A percentile compares a stretch with the other conserved stretches of the same genome.
phyloP scores from a whole-genome alignment of 164 flowering plant genomes.

The Magnolia kwangsiensis region DNA sequence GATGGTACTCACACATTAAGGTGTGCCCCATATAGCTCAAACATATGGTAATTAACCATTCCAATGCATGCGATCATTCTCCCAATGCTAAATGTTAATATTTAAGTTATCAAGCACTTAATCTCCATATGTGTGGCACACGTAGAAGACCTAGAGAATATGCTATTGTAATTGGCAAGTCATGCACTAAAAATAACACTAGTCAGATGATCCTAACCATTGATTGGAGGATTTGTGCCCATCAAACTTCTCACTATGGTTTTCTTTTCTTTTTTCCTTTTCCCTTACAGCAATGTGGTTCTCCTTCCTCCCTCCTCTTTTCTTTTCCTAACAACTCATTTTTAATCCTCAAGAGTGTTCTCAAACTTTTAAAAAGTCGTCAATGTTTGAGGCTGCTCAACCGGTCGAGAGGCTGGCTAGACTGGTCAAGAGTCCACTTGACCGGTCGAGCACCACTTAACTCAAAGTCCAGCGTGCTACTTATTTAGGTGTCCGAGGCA shows the following conservation, averaged over 20 bases:
- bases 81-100: not conserved
- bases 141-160: not conserved
- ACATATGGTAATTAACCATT: not conserved
- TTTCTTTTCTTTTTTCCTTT: too few relatives aligned
- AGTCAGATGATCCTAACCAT: not conserved
- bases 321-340: too few relatives aligned
- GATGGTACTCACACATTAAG: not conserved
- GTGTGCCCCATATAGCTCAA: not conserved
- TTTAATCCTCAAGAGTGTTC: too few relatives aligned
- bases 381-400: too few relatives aligned
- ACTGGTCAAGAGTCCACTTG: too few relatives aligned
- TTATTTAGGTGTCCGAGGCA: too few relatives aligned
- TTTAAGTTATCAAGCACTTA: not conserved
- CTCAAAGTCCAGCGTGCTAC: too few relatives aligned
- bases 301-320: too few relatives aligned
- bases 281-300: too few relatives aligned
- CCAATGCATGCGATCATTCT: not conserved
- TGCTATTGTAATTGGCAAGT: not conserved
- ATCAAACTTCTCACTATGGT: not conserved
- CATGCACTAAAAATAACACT: not conserved
- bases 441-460: too few relatives aligned
- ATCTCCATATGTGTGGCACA: not conserved
- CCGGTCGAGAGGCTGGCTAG: too few relatives aligned
- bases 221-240: not conserved
- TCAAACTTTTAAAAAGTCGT: too few relatives aligned